Conservation (phyloP, 805 yeast genomes). For the Ogataea neopini region DNA sequence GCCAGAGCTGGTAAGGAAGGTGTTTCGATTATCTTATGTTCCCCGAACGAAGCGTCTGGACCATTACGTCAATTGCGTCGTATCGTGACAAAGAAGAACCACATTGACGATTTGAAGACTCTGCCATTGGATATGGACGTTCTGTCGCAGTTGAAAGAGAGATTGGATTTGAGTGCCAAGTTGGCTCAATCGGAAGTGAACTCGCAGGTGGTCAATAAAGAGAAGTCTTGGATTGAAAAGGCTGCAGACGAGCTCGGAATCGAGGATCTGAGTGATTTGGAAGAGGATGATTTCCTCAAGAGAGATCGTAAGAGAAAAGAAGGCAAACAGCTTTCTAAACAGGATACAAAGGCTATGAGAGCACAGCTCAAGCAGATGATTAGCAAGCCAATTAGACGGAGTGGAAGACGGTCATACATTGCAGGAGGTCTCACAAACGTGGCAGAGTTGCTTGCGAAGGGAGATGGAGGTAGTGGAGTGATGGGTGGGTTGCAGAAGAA, state of each 20-base stretch:
- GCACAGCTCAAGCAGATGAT: conserved; percentile 56
- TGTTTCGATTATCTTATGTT: conserved; percentile 90
- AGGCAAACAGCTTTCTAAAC: conserved; percentile 52
- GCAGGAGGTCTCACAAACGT: conserved; percentile 78
- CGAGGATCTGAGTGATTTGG: conserved; percentile 66
- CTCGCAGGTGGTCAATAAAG: conserved; percentile 54
- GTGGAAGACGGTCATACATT: conserved; percentile 67
- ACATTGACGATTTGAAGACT: conserved; percentile 55
- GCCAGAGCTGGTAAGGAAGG: conserved; percentile 94
- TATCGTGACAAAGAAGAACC: conserved; percentile 41
- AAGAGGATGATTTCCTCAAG: conserved; percentile 66
- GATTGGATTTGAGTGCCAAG: conserved; percentile 68
- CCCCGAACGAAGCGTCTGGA: conserved; percentile 91
- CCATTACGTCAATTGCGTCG: conserved; percentile 76
- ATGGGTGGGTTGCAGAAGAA: conserved; percentile 68
- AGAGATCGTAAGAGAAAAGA: conserved; percentile 60
- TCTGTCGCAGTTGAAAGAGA: conserved; percentile 64
- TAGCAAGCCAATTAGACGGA: conserved; percentile 56
- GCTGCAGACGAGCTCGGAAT: conserved; percentile 94
- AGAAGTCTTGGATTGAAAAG: conserved; percentile 77
- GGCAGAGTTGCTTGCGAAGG: conserved; percentile 73
- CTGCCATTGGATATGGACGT: conserved; percentile 79
- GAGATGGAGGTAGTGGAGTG: conserved; percentile 52
- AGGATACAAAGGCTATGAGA: conserved; percentile 47
- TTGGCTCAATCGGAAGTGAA: conserved; percentile 73